Evolutionary conservation across 108 stramenopile species (phyloP), one percentile per base, ranked within the genome.

Genomic region (Skeletonema menzelii): DNA sequence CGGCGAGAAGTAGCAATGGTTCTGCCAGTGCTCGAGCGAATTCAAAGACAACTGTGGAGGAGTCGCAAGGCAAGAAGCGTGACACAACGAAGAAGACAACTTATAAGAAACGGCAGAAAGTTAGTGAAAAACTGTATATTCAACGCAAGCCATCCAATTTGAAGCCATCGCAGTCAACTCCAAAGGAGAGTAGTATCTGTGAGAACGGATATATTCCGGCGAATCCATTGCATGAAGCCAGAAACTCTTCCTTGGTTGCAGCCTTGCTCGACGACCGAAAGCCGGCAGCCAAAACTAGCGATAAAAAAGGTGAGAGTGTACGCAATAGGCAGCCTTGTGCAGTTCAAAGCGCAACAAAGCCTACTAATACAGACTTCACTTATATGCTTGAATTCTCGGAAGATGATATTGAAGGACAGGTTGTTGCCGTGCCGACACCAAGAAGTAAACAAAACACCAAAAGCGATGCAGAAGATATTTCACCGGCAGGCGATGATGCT

Each of bases 41-140:
- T 10, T 0, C 19, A 34, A 60, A 60, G 30, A 10, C 17, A 60
- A 60, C 32, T 2, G 59, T 10, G 1, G 17, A 35, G 17, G 28
- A 31, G 11, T 35, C 59, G 22, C 22, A 53, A 22, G 28, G 11
- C 12, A 60, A 60, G 59, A 60, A 60, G 59, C 59, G 59, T 35
- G n/a, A 4, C 22, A 0, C 49, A 53, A 2, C 19, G 10, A 53
- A 53, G 22, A 20, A 53, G 20, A 7, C 49, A 0, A 6, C 49
- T 8, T 53, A 53, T 22, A 53, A 53, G n/a, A 60, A 60, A 35
- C 34, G 59, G 8, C 59, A 60, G 59, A 60, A 60, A 24, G 8
- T 20, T 17, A 35, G 6, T 12, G 59, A 60, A 60, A 60, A 60
- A 12, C 0, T 60, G 37, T 60, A 60, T 10, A 32, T 60, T 31